Conservation (phyloP, 768 basidiomycete species). For the Boletus patriciae region DNA sequence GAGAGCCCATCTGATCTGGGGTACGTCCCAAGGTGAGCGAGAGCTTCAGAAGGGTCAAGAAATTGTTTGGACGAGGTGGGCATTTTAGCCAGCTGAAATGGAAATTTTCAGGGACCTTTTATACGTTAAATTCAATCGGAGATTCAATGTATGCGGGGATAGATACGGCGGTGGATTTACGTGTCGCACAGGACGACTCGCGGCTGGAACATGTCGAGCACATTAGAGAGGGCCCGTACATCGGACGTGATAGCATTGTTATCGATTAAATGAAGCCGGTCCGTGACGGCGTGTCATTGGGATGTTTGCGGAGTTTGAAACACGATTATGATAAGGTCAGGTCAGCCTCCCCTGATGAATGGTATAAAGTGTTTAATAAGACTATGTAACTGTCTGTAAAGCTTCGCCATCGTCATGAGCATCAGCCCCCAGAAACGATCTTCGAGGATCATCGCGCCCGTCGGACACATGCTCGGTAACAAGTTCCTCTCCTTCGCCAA, state of each 20-base stretch:
- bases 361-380: neutral
- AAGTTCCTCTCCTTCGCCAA: conserved; percentile 20
- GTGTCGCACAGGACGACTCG: no score
- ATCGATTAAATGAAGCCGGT: no score
- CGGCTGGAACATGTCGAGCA: no score
- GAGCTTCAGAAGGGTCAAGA: conserved; percentile 70
- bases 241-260: no score
- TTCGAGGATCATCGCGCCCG: conserved; percentile 4
- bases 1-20: conserved; percentile 77
- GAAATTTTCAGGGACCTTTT: neutral
- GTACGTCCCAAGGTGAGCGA: conserved; percentile 76
- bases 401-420: conserved; percentile 2
- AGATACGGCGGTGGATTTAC: neutral
- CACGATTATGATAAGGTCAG: no score
- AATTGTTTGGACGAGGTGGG: conserved; percentile 35
- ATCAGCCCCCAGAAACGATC: conserved; percentile 9
- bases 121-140: conserved; percentile 15
- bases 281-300: no score
- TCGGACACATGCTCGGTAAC: conserved; percentile 17
- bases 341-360: neutral
- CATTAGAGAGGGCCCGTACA: no score
- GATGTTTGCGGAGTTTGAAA: neutral
- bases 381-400: no score
- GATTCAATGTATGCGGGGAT: neutral
- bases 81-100: conserved; percentile 33